Evolutionary conservation across 495 filamentous ascomycete species (phyloP), one percentile per base, ranked within the genome.

Genomic region (Trichoderma asperelloides): DNA sequence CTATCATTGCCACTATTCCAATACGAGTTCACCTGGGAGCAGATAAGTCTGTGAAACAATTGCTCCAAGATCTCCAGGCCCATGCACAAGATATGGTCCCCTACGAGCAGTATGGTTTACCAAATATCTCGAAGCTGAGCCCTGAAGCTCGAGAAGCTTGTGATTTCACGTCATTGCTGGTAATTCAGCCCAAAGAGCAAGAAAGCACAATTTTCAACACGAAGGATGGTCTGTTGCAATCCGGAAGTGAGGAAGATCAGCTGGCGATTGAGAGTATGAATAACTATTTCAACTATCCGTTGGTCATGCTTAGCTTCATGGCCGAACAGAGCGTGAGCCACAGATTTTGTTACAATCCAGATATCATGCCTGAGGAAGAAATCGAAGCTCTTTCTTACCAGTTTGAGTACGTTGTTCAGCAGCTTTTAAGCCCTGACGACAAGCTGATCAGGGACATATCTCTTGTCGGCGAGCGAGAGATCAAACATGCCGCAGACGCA

Each of bases 1-100:
- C 87, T 1, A 75, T 86, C 2, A 82, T 89, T 60, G 80, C 86
- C 27, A 88, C 87, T 0, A 72, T 88, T 0, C 87, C 87, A 4
- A 73, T 84, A 12, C 78, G 86, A 1, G 72, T 78, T 3, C 66
- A 47, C 1, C 16, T 75, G 4, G 45, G 51, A n/a, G 47, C 51
- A n/a, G 68, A 67, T 11, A 57, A 57, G 47, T 25, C 62, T 21
- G 27, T 73, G 9, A 51, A 39, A 3, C 60, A 67, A 4, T 72
- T 73, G 27, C 60, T 76, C 40, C 28, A 65, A 2, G 40, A 45
- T 2, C 25, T 83, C 2, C 81, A 84, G 55, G 30, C 62, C 7
- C 72, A 78, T 65, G 70, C 67, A 12, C 70, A 68, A 25, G 72
- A 74, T 3, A 77, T 81, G 67, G 78, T 78, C 21, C 66, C 76